Conservation (phyloP, 2,329 filamentous ascomycete species). For the Fonsecaea erecta region DNA sequence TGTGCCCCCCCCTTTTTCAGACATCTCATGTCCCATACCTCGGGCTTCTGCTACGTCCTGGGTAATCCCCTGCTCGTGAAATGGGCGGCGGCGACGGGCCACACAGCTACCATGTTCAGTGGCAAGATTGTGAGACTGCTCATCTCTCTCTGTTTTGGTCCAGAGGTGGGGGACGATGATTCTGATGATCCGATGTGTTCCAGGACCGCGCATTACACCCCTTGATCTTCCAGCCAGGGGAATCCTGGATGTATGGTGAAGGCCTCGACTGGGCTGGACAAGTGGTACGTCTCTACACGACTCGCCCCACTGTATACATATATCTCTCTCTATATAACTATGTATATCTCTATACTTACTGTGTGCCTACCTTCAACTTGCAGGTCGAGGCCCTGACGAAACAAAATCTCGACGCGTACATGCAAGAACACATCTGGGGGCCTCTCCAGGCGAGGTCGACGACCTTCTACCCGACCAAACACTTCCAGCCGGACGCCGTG, state of each 20-base stretch:
- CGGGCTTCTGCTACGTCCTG: constrained; percentile 22
- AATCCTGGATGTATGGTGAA: constrained; percentile 56
- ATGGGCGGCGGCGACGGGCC: constrained; percentile 18
- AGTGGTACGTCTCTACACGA: constrained; percentile 50
- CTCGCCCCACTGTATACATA: too few species aligned
- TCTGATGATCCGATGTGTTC: neutral
- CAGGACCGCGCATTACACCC: constrained; percentile 45
- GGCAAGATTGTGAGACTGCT: constrained; percentile 39
- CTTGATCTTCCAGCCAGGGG: constrained; percentile 60
- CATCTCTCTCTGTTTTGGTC: neutral
- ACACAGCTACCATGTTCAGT: constrained; percentile 28
- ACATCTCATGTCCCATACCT: constrained; percentile 24
- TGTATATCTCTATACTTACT: too few species aligned
- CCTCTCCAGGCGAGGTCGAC: constrained; percentile 54
- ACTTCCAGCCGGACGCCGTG: constrained; percentile 10
- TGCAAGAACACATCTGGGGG: constrained; percentile 52
- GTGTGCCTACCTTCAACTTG: neutral
- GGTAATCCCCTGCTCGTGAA: constrained; percentile 18
- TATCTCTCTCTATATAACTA: too few species aligned
- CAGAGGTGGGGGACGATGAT: neutral
- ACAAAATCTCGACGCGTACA: constrained; percentile 48
- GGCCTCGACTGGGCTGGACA: constrained; percentile 60
- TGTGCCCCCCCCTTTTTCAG: constrained; percentile 39
- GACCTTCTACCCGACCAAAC: constrained; percentile 49
- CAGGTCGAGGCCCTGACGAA: constrained; percentile 51